Evolutionary conservation across 2,329 filamentous ascomycete species (phyloP).

Genomic region (Ophiostoma sp.): DNA sequence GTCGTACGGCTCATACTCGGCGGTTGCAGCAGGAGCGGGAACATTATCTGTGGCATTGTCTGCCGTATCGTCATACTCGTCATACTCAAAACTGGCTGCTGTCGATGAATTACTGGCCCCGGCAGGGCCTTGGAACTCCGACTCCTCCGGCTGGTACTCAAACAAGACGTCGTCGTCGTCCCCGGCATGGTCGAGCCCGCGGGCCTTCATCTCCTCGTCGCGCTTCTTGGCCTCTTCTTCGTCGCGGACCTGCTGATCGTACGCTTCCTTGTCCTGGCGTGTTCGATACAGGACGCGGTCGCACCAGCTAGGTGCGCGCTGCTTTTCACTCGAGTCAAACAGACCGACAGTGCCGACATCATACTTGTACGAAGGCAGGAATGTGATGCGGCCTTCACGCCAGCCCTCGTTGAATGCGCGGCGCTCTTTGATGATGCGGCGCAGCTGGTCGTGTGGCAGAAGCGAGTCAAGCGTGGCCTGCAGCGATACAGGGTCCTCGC

Average conservation of each 20-base stretch:
- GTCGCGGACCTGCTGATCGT: constrained; percentile 59
- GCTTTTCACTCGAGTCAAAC: constrained; percentile 95
- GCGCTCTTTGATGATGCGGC: constrained; percentile 63
- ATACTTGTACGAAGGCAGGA: constrained; percentile 95
- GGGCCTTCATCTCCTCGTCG: constrained; percentile 79
- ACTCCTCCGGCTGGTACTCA: constrained; percentile 86
- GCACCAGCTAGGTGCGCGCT: constrained; percentile 90
- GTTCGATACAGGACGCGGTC: constrained; percentile 88
- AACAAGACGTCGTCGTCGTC: constrained; percentile 82
- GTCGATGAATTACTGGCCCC: constrained; percentile 16
- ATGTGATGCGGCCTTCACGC: constrained; percentile 80
- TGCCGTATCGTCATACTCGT: constrained; percentile 51
- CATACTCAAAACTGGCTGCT: constrained; percentile 47
- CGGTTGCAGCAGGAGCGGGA: background rate
- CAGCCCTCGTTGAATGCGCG: constrained; percentile 88
- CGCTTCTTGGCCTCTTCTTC: constrained; percentile 62
- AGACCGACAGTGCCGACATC: constrained; percentile 87
- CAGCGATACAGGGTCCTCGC: constrained; percentile 76
- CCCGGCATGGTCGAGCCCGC: constrained; percentile 65
- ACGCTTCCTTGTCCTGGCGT: constrained; percentile 60
- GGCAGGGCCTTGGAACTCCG: constrained; percentile 38
- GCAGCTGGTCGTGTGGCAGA: constrained; percentile 83
- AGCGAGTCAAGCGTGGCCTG: constrained; percentile 85
- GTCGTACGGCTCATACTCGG: constrained; percentile 32
- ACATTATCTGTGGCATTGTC: background rate